Conservation (phyloP, 495 filamentous ascomycete species). For the Daldinia vernicosa region DNA sequence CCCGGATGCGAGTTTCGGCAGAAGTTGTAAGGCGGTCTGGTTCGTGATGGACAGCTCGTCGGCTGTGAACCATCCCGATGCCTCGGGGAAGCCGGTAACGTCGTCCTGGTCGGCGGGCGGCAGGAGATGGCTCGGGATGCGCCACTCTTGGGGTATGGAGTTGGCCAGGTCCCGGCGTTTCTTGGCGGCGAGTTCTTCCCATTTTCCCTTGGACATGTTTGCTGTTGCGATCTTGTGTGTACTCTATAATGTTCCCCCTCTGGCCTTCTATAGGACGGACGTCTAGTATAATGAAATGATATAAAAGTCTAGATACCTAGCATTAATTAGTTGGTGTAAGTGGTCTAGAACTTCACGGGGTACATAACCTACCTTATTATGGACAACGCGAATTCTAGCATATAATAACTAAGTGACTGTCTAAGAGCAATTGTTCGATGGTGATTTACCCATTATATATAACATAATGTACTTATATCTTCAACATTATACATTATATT, state of each 20-base stretch:
- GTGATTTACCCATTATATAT: not conserved
- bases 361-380: not conserved
- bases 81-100: constrained; percentile 51
- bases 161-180: constrained; percentile 48
- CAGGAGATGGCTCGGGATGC: constrained; percentile 50
- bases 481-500: too few relatives aligned
- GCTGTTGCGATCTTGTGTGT: not conserved
- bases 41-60: constrained; percentile 49
- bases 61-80: constrained; percentile 50
- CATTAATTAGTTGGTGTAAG: not conserved
- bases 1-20: constrained; percentile 44
- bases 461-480: not conserved
- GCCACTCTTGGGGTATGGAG: constrained; percentile 53
- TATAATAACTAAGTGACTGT: not conserved
- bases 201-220: constrained; percentile 39
- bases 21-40: constrained; percentile 40
- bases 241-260: not conserved
- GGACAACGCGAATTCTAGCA: not conserved
- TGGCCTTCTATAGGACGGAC: not conserved
- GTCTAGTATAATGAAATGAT: not conserved
- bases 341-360: too few relatives aligned
- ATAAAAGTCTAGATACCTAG: not conserved
- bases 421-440: not conserved
- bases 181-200: constrained; percentile 51
- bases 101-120: constrained; percentile 51